phyloP scores from a whole-genome alignment of 2,329 filamentous ascomycete genomes.

The Lecanoromycetidae sp. region DNA sequence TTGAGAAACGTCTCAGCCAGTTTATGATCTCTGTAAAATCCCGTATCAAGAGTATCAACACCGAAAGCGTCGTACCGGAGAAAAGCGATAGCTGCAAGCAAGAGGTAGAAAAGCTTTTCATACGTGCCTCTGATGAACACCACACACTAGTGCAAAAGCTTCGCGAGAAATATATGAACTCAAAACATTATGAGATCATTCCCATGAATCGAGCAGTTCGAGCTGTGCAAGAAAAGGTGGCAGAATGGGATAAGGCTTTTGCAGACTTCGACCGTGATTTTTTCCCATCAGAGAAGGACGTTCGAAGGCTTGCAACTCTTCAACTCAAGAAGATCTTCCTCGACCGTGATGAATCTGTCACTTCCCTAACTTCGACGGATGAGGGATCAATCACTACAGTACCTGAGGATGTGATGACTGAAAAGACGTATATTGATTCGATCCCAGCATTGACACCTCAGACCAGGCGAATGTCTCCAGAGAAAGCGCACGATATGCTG shows the following conservation, averaged over 20 bases:
- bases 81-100: conserved; percentile 69
- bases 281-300: conserved; percentile 90
- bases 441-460: conserved; percentile 25
- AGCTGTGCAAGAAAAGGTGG: conserved; percentile 82
- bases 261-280: conserved; percentile 84
- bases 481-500: conserved; percentile 52
- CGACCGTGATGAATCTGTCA: conserved; percentile 68
- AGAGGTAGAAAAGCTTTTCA: conserved; percentile 66
- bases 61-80: conserved; percentile 80
- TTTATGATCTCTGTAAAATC: conserved; percentile 82
- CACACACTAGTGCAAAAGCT: conserved; percentile 59
- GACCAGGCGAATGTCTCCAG: conserved; percentile 41
- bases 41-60: conserved; percentile 75
- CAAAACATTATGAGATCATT: conserved; percentile 93
- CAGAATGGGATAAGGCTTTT: conserved; percentile 87
- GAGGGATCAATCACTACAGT: conserved; percentile 45
- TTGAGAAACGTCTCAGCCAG: conserved; percentile 67
- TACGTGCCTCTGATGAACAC: conserved; percentile 76
- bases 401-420: conserved; percentile 23
- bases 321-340: conserved; percentile 93
- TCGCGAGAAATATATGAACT: conserved; percentile 82
- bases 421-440: conserved; percentile 25
- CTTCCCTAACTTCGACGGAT: conserved; percentile 59
- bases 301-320: conserved; percentile 77
- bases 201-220: conserved; percentile 81